Evolutionary conservation across 257 asterid genomes (phyloP).

Genomic region (Handroanthus guayacan): DNA sequence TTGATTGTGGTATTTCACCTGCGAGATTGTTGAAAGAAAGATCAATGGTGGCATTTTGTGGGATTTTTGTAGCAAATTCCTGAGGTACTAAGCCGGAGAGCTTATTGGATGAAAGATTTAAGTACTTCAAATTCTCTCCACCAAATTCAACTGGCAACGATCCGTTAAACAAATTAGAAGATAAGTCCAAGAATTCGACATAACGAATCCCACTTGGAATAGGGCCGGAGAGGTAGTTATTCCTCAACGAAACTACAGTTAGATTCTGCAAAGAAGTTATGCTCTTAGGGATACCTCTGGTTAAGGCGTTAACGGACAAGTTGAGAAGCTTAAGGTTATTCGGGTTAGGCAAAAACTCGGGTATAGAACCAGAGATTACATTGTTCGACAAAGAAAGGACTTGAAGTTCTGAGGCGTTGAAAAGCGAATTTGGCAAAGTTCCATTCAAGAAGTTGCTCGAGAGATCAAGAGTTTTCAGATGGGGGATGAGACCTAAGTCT

Average conservation of each 20-base stretch:
- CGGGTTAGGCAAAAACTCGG: constrained; percentile 33
- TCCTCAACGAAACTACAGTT: constrained; percentile 61
- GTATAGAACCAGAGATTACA: constrained; percentile 57
- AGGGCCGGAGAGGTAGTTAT: constrained; percentile 59
- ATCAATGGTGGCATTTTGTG: constrained; percentile 65
- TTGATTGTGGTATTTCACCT: constrained; percentile 71
- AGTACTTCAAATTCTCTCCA: constrained; percentile 62
- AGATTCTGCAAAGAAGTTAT: constrained; percentile 48
- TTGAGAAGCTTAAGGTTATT: constrained; percentile 53
- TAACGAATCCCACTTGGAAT: constrained; percentile 56
- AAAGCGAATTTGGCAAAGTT: constrained; percentile 63
- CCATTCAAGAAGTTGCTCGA: constrained; percentile 79
- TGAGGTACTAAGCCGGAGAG: constrained; percentile 64
- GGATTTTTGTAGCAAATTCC: constrained; percentile 64
- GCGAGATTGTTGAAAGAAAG: constrained; percentile 82
- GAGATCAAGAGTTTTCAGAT: constrained; percentile 67
- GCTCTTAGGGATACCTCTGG: constrained; percentile 61
- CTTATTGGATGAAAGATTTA: constrained; percentile 83
- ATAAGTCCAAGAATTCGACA: constrained; percentile 64
- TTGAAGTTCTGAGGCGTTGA: constrained; percentile 68
- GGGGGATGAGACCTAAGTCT: constrained; percentile 69
- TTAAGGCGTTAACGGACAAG: constrained; percentile 62
- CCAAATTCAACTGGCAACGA: constrained; percentile 71
- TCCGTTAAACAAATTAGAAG: constrained; percentile 71
- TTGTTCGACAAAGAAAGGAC: constrained; percentile 60